A percentile compares a stretch with the other conserved stretches of the same genome.
These are phyloP conservation scores for Pseudopithomyces chartarum DNA, from an alignment of 2,329 filamentous ascomycete species.

Conservation along the genomic window DNA sequence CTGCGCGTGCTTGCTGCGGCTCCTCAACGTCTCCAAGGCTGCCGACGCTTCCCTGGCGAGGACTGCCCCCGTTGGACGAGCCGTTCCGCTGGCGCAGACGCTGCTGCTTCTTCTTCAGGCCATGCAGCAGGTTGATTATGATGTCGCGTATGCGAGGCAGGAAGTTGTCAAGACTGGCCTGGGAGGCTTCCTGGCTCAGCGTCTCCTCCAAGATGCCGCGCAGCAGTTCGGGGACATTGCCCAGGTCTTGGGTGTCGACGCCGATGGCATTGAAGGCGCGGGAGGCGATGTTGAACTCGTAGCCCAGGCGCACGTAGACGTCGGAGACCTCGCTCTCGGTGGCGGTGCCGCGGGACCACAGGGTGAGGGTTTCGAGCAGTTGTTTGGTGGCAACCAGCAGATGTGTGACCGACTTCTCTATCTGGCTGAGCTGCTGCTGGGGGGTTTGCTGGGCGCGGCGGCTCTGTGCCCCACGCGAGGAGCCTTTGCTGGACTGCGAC, in stretches of 20 bases:
- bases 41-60: slow-evolving; percentile 44
- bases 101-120: slow-evolving; percentile 95
- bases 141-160: slow-evolving; percentile 95
- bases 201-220: slow-evolving; percentile 93
- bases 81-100: slow-evolving; percentile 69
- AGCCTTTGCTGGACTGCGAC: slow-evolving; percentile 57
- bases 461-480: slow-evolving; percentile 62
- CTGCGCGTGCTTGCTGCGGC: slow-evolving; percentile 44
- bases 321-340: slow-evolving; percentile 96
- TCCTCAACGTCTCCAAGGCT: slow-evolving; percentile 44
- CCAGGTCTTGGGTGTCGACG: slow-evolving; percentile 90
- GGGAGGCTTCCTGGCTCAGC: slow-evolving; percentile 92
- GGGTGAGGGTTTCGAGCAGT: slow-evolving; percentile 92
- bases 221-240: slow-evolving; percentile 90
- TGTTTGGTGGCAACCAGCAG: slow-evolving; percentile 97
- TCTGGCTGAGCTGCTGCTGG: slow-evolving; percentile 84
- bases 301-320: slow-evolving; percentile 94
- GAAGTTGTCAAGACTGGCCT: slow-evolving; percentile 91
- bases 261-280: slow-evolving; percentile 96
- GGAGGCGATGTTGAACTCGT: slow-evolving; percentile 99
- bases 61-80: slow-evolving; percentile 44
- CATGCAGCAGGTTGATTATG: slow-evolving; percentile 96
- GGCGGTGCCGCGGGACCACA: slow-evolving; percentile 93
- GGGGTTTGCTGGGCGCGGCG: slow-evolving; percentile 54
- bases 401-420: slow-evolving; percentile 92